Percentiles rank a stretch among this genome's conserved stretches.
Conservation (phyloP, 306 rosid species). For the Castanea mollissima region DNA sequence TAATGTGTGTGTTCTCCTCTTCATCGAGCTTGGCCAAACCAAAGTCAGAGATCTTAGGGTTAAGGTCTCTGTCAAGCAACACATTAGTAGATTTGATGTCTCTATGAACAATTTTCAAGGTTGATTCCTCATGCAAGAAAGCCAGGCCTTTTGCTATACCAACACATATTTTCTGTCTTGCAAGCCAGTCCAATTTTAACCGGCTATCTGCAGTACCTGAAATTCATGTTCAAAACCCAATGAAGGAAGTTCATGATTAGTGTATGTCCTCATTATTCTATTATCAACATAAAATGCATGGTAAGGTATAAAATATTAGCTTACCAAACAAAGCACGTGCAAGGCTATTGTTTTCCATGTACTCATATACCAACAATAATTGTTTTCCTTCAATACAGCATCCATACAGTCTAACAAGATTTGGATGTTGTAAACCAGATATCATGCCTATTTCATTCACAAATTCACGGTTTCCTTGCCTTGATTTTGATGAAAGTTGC, state of each 20-base stretch:
- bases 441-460: conserved; percentile 29
- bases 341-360: conserved; percentile 24
- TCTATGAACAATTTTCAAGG: conserved; percentile 68
- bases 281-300: neutral
- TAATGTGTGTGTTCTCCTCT: conserved; percentile 69
- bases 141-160: conserved; percentile 82
- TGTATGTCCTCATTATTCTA: neutral
- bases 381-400: conserved; percentile 26
- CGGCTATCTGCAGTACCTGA: conserved; percentile 33
- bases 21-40: conserved; percentile 79
- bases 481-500: conserved; percentile 28
- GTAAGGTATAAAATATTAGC: neutral
- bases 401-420: conserved; percentile 23
- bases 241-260: neutral
- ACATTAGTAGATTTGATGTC: conserved; percentile 83
- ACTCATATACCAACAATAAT: conserved; percentile 6
- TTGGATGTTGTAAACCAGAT: conserved; percentile 27
- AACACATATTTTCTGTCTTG: conserved; percentile 58
- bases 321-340: conserved; percentile 26
- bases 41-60: conserved; percentile 79
- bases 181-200: conserved; percentile 53
- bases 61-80: conserved; percentile 57
- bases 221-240: neutral
- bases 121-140: conserved; percentile 78
- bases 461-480: conserved; percentile 28